Conservation (phyloP, 345 rosid genomes). For the Citrus maxima region DNA sequence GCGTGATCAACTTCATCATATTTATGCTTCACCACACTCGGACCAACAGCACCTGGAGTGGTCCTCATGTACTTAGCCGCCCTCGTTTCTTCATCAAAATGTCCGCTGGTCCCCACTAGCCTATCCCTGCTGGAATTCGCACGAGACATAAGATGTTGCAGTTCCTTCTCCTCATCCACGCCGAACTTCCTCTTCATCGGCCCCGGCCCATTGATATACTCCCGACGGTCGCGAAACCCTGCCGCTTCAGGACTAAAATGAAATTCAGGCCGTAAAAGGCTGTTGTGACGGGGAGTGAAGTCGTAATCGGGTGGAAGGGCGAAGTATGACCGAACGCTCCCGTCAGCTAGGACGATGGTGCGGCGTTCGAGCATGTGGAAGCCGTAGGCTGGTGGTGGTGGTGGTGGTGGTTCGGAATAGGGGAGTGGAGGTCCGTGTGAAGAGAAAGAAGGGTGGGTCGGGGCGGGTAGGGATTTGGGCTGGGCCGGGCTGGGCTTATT, state of each 20-base stretch:
- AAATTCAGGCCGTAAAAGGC: slow-evolving; percentile 29
- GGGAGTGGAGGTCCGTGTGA: slow-evolving; percentile 26
- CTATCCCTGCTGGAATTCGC: slow-evolving; percentile 34
- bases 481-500: slow-evolving; percentile 37
- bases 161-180: slow-evolving; percentile 46
- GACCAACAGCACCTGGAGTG: slow-evolving; percentile 28
- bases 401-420: slow-evolving; percentile 73
- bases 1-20: slow-evolving; percentile 57
- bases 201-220: slow-evolving; percentile 31
- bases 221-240: slow-evolving; percentile 45
- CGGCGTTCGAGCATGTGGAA: slow-evolving; percentile 96
- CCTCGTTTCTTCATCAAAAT: slow-evolving; percentile 46
- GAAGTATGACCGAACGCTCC: slow-evolving; percentile 90
- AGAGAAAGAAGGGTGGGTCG: slow-evolving; percentile 11
- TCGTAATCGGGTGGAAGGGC: slow-evolving; percentile 95
- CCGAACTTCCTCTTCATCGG: slow-evolving; percentile 63
- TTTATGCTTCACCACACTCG: slow-evolving; percentile 23
- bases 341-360: slow-evolving; percentile 73
- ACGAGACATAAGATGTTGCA: slow-evolving; percentile 41
- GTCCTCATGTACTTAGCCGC: slow-evolving; percentile 52
- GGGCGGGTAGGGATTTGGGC: slow-evolving; percentile 38
- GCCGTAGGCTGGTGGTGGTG: slow-evolving; percentile 81
- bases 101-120: slow-evolving; percentile 37
- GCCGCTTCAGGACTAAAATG: slow-evolving; percentile 33
- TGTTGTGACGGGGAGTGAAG: slow-evolving; percentile 36